Evolutionary conservation across 2,329 filamentous ascomycete genomes (phyloP), one percentile per base, ranked within the genome.

Genomic region (Rhinocladiella mackenziei): DNA sequence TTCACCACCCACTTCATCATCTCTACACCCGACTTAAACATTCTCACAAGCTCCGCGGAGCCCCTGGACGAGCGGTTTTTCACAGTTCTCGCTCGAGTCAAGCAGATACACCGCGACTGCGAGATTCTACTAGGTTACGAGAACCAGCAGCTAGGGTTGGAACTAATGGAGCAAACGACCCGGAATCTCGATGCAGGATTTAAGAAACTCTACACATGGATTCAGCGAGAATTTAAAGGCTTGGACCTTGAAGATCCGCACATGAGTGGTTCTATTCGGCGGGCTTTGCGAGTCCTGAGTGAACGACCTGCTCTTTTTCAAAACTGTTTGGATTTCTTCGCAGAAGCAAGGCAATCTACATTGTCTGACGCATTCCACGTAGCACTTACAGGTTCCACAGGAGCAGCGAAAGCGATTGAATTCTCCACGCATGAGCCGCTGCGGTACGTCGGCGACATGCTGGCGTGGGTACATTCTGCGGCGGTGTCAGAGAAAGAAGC

Each of bases 171-270:
- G 51, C 81, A 91, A 62, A 91, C 83, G 43, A 89, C 89, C 0
- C 88, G 87, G 47, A 81, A 87, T 50, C 75, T 98, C 37, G 92
- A 95, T 59, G 76, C 83, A 11, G 91, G 87, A 4, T 98, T 92
- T 57, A 91, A 98, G 62, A 98, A 96, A 62, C 76, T 98, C 2
- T 96, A 94, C 66, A 82, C 87, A 57, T 98, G 91, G 91, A 82
- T 94, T 14, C 89, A 96, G 62, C 82, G 85, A 47, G 89, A 96
- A 58, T 94, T 98, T 68, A 94, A 89, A 63, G 83, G 83, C 0
- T 69, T 97, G 38, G 94, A 97, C 62, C 76, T 97, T 6, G 92
- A 98, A 60, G 95, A 94, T 55, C 89, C 89, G 1, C 89, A 94
- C 58, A 89, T 97, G 62, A 89, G 85, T 60, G 77, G 83, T 14